Conservation (phyloP, 345 rosid species). For the Crucihimalaya himalaica region DNA sequence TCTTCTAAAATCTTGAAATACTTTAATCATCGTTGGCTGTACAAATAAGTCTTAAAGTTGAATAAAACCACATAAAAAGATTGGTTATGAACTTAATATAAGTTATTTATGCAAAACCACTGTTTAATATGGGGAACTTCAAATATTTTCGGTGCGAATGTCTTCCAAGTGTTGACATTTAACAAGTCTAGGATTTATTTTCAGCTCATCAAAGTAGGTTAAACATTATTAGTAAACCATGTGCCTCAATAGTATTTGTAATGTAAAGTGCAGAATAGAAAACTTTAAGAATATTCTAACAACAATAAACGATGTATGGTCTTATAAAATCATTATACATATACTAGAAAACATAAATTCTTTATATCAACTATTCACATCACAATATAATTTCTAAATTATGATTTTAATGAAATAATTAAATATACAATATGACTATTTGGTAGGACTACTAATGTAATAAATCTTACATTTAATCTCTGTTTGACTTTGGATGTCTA, state of each 20-base stretch:
- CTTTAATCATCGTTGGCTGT: background rate
- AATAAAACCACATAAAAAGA: no score
- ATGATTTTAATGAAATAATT: background rate
- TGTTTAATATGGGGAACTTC: background rate
- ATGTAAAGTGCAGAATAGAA: conserved; percentile 2
- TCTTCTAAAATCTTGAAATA: background rate
- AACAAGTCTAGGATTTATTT: conserved; percentile 10
- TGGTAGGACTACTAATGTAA: conserved; percentile 15
- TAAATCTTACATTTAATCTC: background rate
- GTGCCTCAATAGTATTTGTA: conserved; percentile 24
- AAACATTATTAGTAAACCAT: conserved; percentile 29
- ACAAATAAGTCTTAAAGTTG: background rate
- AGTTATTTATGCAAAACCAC: background rate
- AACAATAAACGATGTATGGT: conserved; percentile 12
- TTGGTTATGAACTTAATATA: background rate
- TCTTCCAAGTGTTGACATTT: conserved; percentile 21
- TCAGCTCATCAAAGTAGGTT: conserved; percentile 21
- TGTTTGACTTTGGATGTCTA: background rate
- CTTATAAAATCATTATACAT: conserved; percentile 14
- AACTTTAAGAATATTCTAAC: conserved; percentile 15
- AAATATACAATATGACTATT: background rate
- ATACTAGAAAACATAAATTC: conserved; percentile 23
- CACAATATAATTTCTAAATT: background rate
- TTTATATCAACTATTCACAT: conserved; percentile 12
- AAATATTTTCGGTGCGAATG: background rate